These are phyloP conservation scores for Beauveria bassiana DNA, from an alignment of 2,329 filamentous ascomycete species.

Conservation along the genomic window DNA sequence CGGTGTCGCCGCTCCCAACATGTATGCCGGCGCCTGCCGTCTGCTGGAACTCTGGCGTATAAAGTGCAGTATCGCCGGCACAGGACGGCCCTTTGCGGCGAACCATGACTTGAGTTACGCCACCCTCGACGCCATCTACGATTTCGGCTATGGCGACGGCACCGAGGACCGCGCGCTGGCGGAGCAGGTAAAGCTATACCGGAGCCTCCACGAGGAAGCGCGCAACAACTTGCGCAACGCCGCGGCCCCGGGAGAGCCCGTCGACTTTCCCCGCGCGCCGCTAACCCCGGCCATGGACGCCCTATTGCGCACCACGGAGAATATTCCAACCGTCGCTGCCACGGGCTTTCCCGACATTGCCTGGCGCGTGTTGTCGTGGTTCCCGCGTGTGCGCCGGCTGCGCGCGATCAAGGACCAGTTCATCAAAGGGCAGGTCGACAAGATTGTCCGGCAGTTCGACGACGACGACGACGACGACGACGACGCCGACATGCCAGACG, in stretches of 20 bases:
- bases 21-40: conserved; percentile 23
- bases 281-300: not conserved
- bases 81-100: conserved; percentile 19
- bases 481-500: not conserved
- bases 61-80: conserved; percentile 21
- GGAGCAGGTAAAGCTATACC: not conserved
- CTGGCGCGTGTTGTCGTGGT: not conserved
- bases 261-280: not conserved
- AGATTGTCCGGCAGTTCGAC: not conserved
- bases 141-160: conserved; percentile 21
- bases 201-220: not conserved
- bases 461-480: not conserved
- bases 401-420: not conserved
- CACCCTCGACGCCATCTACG: conserved; percentile 25
- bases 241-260: not conserved
- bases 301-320: not conserved
- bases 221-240: not conserved
- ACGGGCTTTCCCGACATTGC: conserved; percentile 4
- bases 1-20: conserved; percentile 20
- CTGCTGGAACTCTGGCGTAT: conserved; percentile 27
- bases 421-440: conserved; percentile 2
- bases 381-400: conserved; percentile 1
- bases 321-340: not conserved
- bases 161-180: not conserved
- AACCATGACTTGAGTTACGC: conserved; percentile 22